A percentile compares a stretch with the other conserved stretches of the same genome.
Conservation (phyloP, 2,329 filamentous ascomycete species). For the Blastomyces emzantsi region DNA sequence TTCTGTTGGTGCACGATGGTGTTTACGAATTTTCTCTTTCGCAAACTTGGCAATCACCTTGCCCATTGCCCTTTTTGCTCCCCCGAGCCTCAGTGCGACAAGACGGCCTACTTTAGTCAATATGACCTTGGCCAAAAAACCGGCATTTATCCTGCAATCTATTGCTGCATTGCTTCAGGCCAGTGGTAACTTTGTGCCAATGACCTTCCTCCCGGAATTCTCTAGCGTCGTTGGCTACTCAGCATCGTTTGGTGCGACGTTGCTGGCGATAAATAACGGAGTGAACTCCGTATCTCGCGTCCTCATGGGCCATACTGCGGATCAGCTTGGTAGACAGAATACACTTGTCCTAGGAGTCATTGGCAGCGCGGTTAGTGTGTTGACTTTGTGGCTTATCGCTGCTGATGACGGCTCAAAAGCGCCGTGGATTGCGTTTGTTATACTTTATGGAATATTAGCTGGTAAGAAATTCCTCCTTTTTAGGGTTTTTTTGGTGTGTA, state of each 20-base stretch:
- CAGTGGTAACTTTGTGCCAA: conserved; percentile 32
- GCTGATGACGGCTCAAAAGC: conserved; percentile 11
- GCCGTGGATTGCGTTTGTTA: conserved; percentile 12
- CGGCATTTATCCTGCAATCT: conserved; percentile 32
- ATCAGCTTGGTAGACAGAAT: conserved; percentile 34
- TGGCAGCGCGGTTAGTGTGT: conserved; percentile 22
- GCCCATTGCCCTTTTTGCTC: conserved; percentile 11
- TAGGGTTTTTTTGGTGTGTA: too few species aligned
- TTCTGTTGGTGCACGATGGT: conserved; percentile 10
- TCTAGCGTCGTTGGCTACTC: conserved; percentile 33
- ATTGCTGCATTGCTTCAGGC: conserved; percentile 30
- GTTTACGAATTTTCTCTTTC: conserved; percentile 10
- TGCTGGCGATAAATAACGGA: conserved; percentile 35
- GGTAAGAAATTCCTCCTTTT: conserved; percentile 5
- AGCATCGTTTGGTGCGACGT: conserved; percentile 28
- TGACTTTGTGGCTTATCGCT: conserved; percentile 23
- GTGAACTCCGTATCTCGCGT: conserved; percentile 34
- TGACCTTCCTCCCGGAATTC: conserved; percentile 34
- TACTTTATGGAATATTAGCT: conserved; percentile 15
- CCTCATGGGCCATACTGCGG: conserved; percentile 31
- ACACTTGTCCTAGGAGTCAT: conserved; percentile 28
- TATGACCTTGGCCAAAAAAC: conserved; percentile 26
- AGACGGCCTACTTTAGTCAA: conserved; percentile 21
- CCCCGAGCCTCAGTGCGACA: conserved; percentile 10
- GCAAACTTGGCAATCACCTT: conserved; percentile 10